A percentile compares a stretch with the other conserved stretches of the same genome.
Evolutionary conservation across 805 yeast genomes (phyloP).

Genomic region (Candida arabinofermentans): DNA sequence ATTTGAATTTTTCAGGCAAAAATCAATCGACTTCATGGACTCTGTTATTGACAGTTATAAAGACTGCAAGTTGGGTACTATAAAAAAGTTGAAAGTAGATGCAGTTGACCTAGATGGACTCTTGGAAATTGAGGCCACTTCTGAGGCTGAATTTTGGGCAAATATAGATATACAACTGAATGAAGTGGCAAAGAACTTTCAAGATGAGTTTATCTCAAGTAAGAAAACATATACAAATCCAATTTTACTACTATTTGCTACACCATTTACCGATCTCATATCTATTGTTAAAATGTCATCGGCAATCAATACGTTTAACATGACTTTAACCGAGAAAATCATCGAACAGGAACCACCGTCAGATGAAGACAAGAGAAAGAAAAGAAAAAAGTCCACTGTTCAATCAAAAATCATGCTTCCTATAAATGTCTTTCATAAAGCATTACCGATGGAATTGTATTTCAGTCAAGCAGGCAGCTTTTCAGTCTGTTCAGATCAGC

Average conservation of each 20-base stretch:
- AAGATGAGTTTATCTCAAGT: slow-evolving; percentile 8
- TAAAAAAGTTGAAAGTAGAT: slow-evolving; percentile 11
- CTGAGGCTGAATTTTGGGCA: slow-evolving; percentile 25
- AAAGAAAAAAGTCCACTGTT: slow-evolving; percentile 20
- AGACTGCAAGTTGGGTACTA: slow-evolving; percentile 45
- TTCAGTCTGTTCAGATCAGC: slow-evolving; percentile 30
- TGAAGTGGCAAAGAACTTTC: slow-evolving; percentile 10
- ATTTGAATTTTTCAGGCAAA: slow-evolving; percentile 26
- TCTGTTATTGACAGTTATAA: slow-evolving; percentile 40
- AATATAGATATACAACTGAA: slow-evolving; percentile 18
- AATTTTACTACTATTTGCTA: slow-evolving; percentile 47
- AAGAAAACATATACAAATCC: slow-evolving; percentile 27
- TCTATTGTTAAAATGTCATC: slow-evolving; percentile 45
- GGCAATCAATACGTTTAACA: slow-evolving; percentile 44
- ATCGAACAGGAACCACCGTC: slow-evolving; percentile 13
- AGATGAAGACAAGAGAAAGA: slow-evolving; percentile 24
- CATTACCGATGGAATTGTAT: slow-evolving; percentile 37
- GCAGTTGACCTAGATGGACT: slow-evolving; percentile 13
- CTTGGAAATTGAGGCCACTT: slow-evolving; percentile 17
- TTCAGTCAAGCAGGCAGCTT: slow-evolving; percentile 33
- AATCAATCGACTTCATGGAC: slow-evolving; percentile 35
- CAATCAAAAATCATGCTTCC: slow-evolving; percentile 10
- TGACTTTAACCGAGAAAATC: slow-evolving; percentile 22
- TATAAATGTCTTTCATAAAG: slow-evolving; percentile 30
- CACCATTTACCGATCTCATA: slow-evolving; percentile 37